Percentiles rank a stretch among this genome's conserved stretches.
Evolutionary conservation across 768 basidiomycete genomes (phyloP).

Genomic region (Hericium erinaceus): DNA sequence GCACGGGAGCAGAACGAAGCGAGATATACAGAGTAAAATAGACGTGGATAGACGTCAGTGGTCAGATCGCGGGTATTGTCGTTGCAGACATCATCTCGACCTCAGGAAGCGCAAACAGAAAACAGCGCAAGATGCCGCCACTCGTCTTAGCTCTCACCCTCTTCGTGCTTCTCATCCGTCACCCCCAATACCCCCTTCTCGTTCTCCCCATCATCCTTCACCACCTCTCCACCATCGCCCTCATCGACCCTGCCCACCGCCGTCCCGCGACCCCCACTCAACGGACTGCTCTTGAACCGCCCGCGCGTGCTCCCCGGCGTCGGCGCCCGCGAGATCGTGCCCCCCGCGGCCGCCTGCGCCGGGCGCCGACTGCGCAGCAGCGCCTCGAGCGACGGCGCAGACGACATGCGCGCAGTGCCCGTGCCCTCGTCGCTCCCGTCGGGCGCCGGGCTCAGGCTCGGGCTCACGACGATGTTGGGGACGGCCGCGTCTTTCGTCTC

Average conservation of each 20-base stretch:
- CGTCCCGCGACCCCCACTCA: slow-evolving; percentile 42
- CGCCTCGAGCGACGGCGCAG: slow-evolving; percentile 54
- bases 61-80: too few relatives aligned
- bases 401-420: slow-evolving; percentile 21
- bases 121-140: too few relatives aligned
- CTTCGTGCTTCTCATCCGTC: background rate
- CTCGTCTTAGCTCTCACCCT: slow-evolving; percentile 10
- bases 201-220: slow-evolving; percentile 10
- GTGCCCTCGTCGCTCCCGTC: background rate
- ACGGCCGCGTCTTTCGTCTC: background rate
- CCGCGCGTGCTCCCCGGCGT: slow-evolving; percentile 32
- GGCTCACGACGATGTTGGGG: background rate
- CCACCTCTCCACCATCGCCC: slow-evolving; percentile 7
- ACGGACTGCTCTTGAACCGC: slow-evolving; percentile 69
- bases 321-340: slow-evolving; percentile 3
- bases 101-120: too few relatives aligned
- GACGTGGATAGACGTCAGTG: too few relatives aligned
- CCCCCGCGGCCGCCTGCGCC: slow-evolving; percentile 13
- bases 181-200: background rate
- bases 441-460: background rate
- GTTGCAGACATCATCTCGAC: too few relatives aligned
- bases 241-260: slow-evolving; percentile 13
- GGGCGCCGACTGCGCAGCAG: slow-evolving; percentile 54
- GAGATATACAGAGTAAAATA: too few relatives aligned
- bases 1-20: too few relatives aligned